A percentile compares a stretch with the other conserved stretches of the same genome.
These are phyloP conservation scores for Phialophora chinensis DNA, from an alignment of 2,329 filamentous ascomycete genomes.

Conservation along the genomic window DNA sequence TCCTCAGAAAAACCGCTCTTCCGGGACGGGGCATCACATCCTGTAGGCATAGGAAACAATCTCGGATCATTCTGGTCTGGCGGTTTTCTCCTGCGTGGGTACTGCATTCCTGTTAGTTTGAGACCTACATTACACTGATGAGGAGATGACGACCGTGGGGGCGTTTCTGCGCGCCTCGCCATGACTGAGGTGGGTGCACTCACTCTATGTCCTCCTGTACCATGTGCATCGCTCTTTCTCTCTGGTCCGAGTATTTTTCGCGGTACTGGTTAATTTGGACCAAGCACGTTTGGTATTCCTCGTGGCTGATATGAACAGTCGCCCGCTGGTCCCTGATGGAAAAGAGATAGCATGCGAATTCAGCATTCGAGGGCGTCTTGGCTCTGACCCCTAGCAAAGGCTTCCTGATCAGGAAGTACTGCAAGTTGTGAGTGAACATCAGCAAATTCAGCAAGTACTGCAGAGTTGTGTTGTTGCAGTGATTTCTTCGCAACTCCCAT, in stretches of 20 bases:
- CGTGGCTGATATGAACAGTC: not conserved
- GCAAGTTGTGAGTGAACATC: not conserved
- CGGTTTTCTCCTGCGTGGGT: not conserved
- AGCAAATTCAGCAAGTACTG: not conserved
- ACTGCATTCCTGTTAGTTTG: not conserved
- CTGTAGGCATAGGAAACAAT: not conserved
- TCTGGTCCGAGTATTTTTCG: not conserved
- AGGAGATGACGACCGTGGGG: not conserved
- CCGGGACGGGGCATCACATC: not conserved
- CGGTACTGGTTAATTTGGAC: not conserved
- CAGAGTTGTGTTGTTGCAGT: not conserved
- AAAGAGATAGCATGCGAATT: not conserved
- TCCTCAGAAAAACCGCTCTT: not conserved
- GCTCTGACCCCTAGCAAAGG: not conserved
- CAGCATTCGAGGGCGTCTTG: not conserved
- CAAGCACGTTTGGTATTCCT: constrained; percentile 3
- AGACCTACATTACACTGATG: not conserved
- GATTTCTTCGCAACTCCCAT: not conserved
- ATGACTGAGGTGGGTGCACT: not conserved
- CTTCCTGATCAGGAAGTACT: constrained; percentile 1
- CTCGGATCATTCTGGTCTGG: not conserved
- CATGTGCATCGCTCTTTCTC: not conserved
- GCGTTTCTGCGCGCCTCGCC: not conserved
- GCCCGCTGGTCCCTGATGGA: not conserved
- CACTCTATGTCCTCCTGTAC: constrained; percentile 2